Evolutionary conservation across 805 yeast species (phyloP).

Genomic region (Candida coleopterorum): DNA sequence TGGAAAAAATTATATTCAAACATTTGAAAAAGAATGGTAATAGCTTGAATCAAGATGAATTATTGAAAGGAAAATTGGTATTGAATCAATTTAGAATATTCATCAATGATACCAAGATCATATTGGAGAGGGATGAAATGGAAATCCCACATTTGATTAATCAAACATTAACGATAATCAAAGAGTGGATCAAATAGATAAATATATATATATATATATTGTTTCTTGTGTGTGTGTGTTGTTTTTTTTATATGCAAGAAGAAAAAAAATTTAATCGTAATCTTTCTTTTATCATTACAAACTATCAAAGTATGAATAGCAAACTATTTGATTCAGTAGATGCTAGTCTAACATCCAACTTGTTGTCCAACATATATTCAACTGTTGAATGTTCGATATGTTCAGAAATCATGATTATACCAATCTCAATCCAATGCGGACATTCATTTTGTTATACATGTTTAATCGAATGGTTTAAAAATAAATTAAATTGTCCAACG

Average conservation of each 20-base stretch:
- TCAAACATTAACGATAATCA: constrained; percentile 21
- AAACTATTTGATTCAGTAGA: constrained; percentile 13
- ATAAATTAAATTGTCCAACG: constrained; percentile 60
- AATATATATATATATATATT: not conserved
- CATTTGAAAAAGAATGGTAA: not conserved
- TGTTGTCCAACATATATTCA: constrained; percentile 23
- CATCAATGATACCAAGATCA: constrained; percentile 30
- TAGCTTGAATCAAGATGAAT: not conserved
- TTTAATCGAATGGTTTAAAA: constrained; percentile 57
- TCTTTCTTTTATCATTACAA: too few species aligned
- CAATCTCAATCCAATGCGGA: constrained; percentile 63
- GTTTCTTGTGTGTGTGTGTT: too few species aligned
- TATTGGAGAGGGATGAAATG: constrained; percentile 27
- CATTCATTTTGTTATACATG: constrained; percentile 71
- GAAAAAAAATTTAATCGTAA: too few species aligned
- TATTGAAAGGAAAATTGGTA: not conserved
- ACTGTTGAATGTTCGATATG: constrained; percentile 58
- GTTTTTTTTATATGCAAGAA: too few species aligned
- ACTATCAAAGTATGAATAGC: too few species aligned
- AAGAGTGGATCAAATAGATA: constrained; percentile 18
- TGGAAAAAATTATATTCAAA: constrained; percentile 18
- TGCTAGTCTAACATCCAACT: constrained; percentile 14
- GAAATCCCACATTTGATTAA: constrained; percentile 19
- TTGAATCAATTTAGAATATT: constrained; percentile 21
- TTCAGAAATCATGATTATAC: constrained; percentile 63